Percentiles rank a stretch among this genome's conserved stretches.
Evolutionary conservation across 805 yeast genomes (phyloP).

Genomic region (Candida nemodendra): DNA sequence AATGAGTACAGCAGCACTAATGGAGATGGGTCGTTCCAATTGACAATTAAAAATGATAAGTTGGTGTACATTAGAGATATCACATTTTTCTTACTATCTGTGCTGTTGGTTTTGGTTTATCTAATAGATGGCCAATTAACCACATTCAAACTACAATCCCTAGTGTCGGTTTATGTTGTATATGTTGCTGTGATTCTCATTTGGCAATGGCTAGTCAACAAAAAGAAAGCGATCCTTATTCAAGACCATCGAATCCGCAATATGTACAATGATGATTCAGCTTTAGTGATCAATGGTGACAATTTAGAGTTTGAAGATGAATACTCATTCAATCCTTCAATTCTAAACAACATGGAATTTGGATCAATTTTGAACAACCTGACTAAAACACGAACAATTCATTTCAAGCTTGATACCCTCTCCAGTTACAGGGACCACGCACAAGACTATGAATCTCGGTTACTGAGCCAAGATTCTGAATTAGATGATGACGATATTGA

Average conservation of each 20-base stretch:
- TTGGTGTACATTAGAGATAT: conserved; percentile 61
- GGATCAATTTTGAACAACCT: conserved; percentile 26
- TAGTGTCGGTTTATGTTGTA: conserved; percentile 54
- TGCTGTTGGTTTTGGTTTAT: conserved; percentile 46
- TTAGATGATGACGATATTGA: conserved; percentile 15
- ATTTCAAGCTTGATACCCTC: conserved; percentile 12
- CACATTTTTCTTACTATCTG: conserved; percentile 52
- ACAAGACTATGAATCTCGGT: conserved; percentile 23
- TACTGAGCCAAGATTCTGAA: conserved; percentile 9
- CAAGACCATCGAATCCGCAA: conserved; percentile 28
- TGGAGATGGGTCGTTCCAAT: conserved; percentile 8
- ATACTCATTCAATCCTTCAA: conserved; percentile 30
- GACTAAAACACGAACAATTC: conserved; percentile 22
- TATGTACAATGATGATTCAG: conserved; percentile 27
- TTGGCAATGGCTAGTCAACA: conserved; percentile 39
- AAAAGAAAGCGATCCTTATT: conserved; percentile 13
- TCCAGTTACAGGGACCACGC: conserved; percentile 15
- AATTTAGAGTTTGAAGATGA: conserved; percentile 29
- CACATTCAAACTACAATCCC: conserved; percentile 49
- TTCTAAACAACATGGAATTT: conserved; percentile 29
- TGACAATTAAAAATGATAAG: conserved; percentile 33
- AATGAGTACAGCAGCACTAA: conserved; percentile 6
- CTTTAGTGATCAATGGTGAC: conserved; percentile 20
- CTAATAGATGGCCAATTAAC: conserved; percentile 53
- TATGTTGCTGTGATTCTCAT: conserved; percentile 56